phyloP scores from a whole-genome alignment of 75 land plant species.

The Azolla pinnata region DNA sequence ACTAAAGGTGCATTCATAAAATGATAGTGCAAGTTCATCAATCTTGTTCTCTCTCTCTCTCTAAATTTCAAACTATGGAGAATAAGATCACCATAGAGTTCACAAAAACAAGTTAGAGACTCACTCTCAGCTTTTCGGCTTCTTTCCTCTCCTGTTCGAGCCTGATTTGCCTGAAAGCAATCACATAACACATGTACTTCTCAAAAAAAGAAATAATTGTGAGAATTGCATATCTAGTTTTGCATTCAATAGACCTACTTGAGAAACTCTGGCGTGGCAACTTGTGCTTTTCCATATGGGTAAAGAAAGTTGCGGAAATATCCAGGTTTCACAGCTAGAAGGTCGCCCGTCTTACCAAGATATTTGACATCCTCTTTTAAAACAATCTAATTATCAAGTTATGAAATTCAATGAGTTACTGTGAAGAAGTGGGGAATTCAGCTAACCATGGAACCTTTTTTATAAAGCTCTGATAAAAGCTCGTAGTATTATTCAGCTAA shows the following conservation, averaged over 20 bases:
- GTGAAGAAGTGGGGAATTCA: not conserved
- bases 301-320: slow-evolving; percentile 70
- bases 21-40: no score
- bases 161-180: slow-evolving; percentile 49
- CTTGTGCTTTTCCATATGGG: slow-evolving; percentile 69
- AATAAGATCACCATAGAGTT: no score
- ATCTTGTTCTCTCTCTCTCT: no score
- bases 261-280: slow-evolving; percentile 66
- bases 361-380: slow-evolving; percentile 68
- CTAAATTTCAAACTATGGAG: no score
- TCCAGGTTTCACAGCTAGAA: slow-evolving; percentile 78
- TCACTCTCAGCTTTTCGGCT: slow-evolving; percentile 75
- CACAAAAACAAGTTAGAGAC: no score
- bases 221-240: no score
- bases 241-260: slow-evolving; percentile 58
- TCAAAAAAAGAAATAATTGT: not conserved
- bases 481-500: not conserved
- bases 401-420: not conserved
- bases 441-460: not conserved
- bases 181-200: not conserved
- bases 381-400: slow-evolving; percentile 39
- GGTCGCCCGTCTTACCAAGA: slow-evolving; percentile 81
- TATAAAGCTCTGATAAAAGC: not conserved
- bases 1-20: no score
- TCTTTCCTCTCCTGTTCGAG: slow-evolving; percentile 84